Conservation (phyloP, 371 early-diverging fungal genomes). For the Mortierella sp. region DNA sequence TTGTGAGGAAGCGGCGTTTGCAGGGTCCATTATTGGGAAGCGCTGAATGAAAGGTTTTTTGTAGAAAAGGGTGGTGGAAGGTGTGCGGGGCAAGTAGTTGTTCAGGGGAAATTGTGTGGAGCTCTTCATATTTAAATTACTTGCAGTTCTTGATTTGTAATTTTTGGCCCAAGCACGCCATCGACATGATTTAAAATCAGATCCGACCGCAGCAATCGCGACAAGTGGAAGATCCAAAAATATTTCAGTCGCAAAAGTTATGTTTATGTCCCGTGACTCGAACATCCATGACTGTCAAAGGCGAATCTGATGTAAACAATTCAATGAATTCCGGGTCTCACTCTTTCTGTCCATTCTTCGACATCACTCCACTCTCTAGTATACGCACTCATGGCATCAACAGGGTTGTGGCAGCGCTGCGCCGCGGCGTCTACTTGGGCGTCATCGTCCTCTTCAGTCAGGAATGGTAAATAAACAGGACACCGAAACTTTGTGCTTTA, state of each 20-base stretch:
- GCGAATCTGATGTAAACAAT: conserved; percentile 4
- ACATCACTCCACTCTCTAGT: conserved; percentile 5
- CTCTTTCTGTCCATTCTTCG: neutral
- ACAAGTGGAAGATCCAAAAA: too few relatives aligned
- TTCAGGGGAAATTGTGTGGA: neutral
- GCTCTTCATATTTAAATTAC: neutral
- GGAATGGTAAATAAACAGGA: conserved; percentile 30
- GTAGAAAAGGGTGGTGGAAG: neutral
- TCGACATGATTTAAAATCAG: neutral
- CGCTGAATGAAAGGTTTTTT: neutral
- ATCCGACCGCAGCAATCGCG: neutral
- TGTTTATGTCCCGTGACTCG: neutral
- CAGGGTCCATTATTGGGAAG: conserved; percentile 3
- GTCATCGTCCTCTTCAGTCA: conserved; percentile 18
- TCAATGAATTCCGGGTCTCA: conserved; percentile 6
- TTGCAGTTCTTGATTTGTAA: neutral
- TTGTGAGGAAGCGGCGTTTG: conserved; percentile 9
- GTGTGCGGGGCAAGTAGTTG: neutral
- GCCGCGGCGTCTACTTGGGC: conserved; percentile 32
- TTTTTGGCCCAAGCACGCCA: conserved; percentile 4
- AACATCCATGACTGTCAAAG: neutral
- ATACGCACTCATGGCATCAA: conserved; percentile 35
- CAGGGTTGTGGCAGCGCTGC: conserved; percentile 53
- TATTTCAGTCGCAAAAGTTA: too few relatives aligned
- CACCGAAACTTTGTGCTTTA: neutral